Evolutionary conservation across 768 basidiomycete genomes (phyloP).

Genomic region (Scleroderma citrinum): DNA sequence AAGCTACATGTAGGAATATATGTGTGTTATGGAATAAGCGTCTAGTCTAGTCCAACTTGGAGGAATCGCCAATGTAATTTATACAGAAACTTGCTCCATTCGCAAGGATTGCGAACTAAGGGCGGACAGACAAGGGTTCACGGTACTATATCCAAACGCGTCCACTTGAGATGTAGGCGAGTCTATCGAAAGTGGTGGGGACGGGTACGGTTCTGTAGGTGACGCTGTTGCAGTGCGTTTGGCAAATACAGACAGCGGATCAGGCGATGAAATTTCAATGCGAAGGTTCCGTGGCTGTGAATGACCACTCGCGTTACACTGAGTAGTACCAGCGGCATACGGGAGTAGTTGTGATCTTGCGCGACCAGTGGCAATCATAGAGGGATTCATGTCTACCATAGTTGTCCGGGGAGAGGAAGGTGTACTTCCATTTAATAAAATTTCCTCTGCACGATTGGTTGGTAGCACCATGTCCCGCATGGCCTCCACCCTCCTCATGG

Average conservation of each 20-base stretch:
- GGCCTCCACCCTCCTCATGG: slow-evolving; percentile 72
- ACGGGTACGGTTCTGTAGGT: slow-evolving; percentile 43
- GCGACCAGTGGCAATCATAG: slow-evolving; percentile 23
- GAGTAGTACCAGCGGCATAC: slow-evolving; percentile 1
- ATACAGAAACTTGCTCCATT: slow-evolving; percentile 13
- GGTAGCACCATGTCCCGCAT: slow-evolving; percentile 65
- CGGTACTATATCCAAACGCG: slow-evolving; percentile 10
- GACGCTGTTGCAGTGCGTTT: slow-evolving; percentile 21
- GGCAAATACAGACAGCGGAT: slow-evolving; percentile 13
- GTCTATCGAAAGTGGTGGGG: slow-evolving; percentile 36
- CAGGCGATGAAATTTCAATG: slow-evolving; percentile 13
- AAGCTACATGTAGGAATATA: neutral
- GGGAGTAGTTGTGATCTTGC: slow-evolving; percentile 12
- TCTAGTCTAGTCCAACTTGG: neutral
- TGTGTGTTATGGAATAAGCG: neutral
- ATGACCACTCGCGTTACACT: neutral
- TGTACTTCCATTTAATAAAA: slow-evolving; percentile 40
- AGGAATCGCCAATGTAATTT: slow-evolving; percentile 12
- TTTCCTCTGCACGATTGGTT: slow-evolving; percentile 54
- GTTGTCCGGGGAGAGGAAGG: slow-evolving; percentile 13
- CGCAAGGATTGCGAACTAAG: slow-evolving; percentile 1
- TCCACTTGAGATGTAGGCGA: slow-evolving; percentile 14
- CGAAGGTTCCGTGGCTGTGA: slow-evolving; percentile 16
- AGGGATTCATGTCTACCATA: neutral
- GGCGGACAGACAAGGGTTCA: slow-evolving; percentile 1